Evolutionary conservation across 495 filamentous ascomycete genomes (phyloP).

Genomic region (Penicillium coffeae): DNA sequence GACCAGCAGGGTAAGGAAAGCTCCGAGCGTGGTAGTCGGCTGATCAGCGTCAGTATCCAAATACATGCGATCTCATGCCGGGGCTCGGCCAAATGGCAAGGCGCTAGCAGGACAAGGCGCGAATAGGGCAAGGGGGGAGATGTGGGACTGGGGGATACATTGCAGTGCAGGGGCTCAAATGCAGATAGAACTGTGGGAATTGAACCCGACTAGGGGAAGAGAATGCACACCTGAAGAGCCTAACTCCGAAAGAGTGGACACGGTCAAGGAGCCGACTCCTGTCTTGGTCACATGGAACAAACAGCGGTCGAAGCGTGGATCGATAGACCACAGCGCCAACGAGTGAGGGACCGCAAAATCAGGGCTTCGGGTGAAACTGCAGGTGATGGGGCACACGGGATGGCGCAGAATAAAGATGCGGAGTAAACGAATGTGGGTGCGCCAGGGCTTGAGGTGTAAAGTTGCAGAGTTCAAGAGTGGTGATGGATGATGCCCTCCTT

Average conservation of each 20-base stretch:
- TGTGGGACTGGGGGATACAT: too few relatives aligned
- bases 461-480: neutral
- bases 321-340: constrained; percentile 11
- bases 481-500: neutral
- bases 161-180: constrained; percentile 1
- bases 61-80: constrained; percentile 10
- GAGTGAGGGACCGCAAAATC: constrained; percentile 1
- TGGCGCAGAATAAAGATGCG: constrained; percentile 29
- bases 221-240: constrained; percentile 4
- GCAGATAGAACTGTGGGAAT: constrained; percentile 1
- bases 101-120: constrained; percentile 1
- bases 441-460: neutral
- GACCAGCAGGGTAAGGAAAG: constrained; percentile 16
- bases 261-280: constrained; percentile 8
- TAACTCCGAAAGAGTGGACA: constrained; percentile 7
- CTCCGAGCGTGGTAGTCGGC: constrained; percentile 17
- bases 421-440: constrained; percentile 14
- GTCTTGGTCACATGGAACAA: constrained; percentile 22
- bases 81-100: constrained; percentile 16
- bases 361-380: constrained; percentile 10
- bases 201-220: constrained; percentile 1
- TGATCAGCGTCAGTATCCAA: constrained; percentile 20
- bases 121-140: constrained; percentile 14
- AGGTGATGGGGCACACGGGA: constrained; percentile 20
- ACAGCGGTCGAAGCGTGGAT: constrained; percentile 28